phyloP scores from a whole-genome alignment of 176 grass and related monocot species.

The Puccinellia tenuiflora region DNA sequence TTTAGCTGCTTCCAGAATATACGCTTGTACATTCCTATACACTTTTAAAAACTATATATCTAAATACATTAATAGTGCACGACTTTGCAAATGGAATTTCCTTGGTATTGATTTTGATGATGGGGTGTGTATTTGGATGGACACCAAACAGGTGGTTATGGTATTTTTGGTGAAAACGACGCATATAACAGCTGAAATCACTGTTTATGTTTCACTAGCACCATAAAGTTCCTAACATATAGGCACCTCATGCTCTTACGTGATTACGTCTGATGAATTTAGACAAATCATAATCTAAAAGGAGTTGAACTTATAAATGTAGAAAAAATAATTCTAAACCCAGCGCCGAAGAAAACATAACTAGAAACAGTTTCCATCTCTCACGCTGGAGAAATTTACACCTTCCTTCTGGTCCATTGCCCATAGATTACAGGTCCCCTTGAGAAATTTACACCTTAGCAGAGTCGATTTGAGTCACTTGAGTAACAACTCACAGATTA shows the following conservation, averaged over 20 bases:
- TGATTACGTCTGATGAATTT: neutral
- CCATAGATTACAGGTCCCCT: neutral
- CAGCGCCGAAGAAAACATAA: neutral
- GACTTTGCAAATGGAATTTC: neutral
- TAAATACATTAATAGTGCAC: neutral
- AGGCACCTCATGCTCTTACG: neutral
- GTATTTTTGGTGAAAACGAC: neutral
- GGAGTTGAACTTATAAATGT: neutral
- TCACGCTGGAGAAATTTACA: neutral
- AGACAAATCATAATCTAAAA: neutral
- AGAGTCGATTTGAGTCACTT: neutral
- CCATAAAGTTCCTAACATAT: neutral
- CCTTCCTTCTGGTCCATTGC: no score
- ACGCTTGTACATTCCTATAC: neutral
- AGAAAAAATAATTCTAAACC: neutral
- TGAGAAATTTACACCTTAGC: neutral
- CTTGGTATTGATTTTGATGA: neutral
- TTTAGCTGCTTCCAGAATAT: conserved; percentile 5
- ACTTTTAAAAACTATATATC: neutral
- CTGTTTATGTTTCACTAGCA: neutral
- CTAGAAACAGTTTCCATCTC: neutral
- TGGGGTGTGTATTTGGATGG: neutral
- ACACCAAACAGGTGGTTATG: neutral
- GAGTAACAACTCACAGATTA: neutral
- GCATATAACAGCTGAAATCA: neutral